Conservation (phyloP, 2,329 filamentous ascomycete genomes). For the Claviceps capensis region DNA sequence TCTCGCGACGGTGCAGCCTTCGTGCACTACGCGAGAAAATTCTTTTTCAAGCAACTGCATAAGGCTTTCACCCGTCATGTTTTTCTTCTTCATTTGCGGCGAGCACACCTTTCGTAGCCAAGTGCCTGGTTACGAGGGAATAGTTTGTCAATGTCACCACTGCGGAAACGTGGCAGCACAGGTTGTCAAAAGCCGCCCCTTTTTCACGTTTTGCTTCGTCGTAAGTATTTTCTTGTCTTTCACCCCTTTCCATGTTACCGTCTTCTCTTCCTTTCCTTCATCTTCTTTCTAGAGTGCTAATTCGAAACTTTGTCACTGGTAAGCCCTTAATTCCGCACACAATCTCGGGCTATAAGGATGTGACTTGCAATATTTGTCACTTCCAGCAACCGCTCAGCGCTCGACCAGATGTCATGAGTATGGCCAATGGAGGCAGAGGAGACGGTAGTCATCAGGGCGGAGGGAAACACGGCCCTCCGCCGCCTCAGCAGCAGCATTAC, state of each 20-base stretch:
- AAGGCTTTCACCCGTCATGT: slow-evolving; percentile 28
- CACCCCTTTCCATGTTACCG: background rate
- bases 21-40: no score
- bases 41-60: no score
- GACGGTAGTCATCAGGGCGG: slow-evolving; percentile 10
- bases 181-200: slow-evolving; percentile 51
- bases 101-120: slow-evolving; percentile 48
- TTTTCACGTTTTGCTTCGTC: slow-evolving; percentile 71
- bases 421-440: slow-evolving; percentile 27
- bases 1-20: no score
- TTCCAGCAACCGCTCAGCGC: slow-evolving; percentile 55
- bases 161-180: slow-evolving; percentile 50
- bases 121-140: slow-evolving; percentile 45
- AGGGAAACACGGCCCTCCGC: slow-evolving; percentile 15
- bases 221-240: slow-evolving; percentile 25
- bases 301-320: background rate
- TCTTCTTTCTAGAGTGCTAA: background rate
- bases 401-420: slow-evolving; percentile 40
- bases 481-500: slow-evolving; percentile 10
- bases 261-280: background rate
- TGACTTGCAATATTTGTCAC: slow-evolving; percentile 63
- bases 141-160: slow-evolving; percentile 51
- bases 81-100: slow-evolving; percentile 48
- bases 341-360: slow-evolving; percentile 51
- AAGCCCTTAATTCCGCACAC: slow-evolving; percentile 61